Percentiles rank a stretch among this genome's conserved stretches.
phyloP scores from a whole-genome alignment of 2,329 filamentous ascomycete species.

The Fusarium austroafricanum region DNA sequence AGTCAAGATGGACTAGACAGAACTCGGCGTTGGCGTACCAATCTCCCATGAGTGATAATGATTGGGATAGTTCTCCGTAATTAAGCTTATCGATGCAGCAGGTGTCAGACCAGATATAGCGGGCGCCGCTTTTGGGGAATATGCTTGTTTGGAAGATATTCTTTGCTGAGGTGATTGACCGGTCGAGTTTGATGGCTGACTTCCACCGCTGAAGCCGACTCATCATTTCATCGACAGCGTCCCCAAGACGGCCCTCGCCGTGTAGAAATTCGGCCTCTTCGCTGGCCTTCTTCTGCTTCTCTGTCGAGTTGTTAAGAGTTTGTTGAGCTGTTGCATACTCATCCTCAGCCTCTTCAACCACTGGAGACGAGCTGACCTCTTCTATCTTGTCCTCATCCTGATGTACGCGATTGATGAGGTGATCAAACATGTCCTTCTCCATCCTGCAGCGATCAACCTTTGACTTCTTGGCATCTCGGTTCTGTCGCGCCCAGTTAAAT shows the following conservation, averaged over 20 bases:
- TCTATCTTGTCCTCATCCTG: neutral
- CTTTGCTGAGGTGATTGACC: neutral
- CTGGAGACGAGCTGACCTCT: neutral
- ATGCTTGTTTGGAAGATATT: neutral
- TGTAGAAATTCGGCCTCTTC: neutral
- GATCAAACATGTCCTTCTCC: slow-evolving; percentile 12
- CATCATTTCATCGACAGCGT: neutral
- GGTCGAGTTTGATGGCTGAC: neutral
- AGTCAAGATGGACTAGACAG: slow-evolving; percentile 4
- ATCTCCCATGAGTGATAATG: slow-evolving; percentile 7
- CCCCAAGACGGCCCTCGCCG: neutral
- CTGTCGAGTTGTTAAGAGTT: rapidly evolving
- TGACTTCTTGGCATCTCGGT: neutral
- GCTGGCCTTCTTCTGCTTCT: neutral
- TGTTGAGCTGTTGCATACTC: neutral
- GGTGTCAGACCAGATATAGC: slow-evolving; percentile 8
- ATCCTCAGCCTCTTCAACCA: neutral
- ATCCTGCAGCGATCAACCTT: neutral
- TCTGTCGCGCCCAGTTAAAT: neutral
- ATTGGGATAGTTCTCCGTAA: slow-evolving; percentile 4
- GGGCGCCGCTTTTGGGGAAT: neutral
- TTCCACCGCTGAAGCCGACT: slow-evolving; percentile 3
- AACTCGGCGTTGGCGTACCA: slow-evolving; percentile 9
- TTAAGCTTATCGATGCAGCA: slow-evolving; percentile 10
- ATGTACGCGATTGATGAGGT: neutral